Evolutionary conservation across 148 eudicot genomes (phyloP).

Genomic region (Rhododendron vialii): DNA sequence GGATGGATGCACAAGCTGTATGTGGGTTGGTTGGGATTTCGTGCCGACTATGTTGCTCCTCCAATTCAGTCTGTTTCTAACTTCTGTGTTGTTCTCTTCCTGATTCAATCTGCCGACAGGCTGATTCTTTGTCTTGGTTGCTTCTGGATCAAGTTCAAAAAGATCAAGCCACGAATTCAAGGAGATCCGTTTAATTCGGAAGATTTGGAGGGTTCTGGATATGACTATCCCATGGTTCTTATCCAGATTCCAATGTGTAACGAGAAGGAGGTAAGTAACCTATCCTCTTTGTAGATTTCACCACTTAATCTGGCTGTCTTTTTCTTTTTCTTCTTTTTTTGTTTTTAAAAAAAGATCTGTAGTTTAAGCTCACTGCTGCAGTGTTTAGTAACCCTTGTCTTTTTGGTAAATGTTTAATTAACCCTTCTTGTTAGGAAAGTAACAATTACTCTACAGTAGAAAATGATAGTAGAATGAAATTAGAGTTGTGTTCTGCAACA

Average conservation of each 20-base stretch:
- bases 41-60: conserved; percentile 44
- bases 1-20: conserved; percentile 40
- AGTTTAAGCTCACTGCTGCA: not conserved
- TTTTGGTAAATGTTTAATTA: not conserved
- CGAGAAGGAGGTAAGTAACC: conserved; percentile 43
- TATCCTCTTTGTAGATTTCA: not conserved
- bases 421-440: not conserved
- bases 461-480: not conserved
- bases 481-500: not conserved
- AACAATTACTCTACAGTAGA: not conserved
- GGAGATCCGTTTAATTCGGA: conserved; percentile 26
- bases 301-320: not conserved
- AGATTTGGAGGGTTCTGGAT: conserved; percentile 40
- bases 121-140: conserved; percentile 52
- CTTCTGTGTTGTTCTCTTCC: conserved; percentile 46
- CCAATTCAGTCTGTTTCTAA: conserved; percentile 33
- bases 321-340: not conserved
- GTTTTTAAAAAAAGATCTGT: not conserved
- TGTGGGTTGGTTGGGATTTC: conserved; percentile 35
- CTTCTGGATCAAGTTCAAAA: conserved; percentile 48
- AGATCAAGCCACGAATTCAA: conserved; percentile 36
- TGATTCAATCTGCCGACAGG: conserved; percentile 51
- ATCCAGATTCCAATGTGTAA: conserved; percentile 66
- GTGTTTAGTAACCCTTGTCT: not conserved
- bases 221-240: conserved; percentile 48